Percentiles rank a stretch among this genome's conserved stretches.
Conservation (phyloP, 2,329 filamentous ascomycete species). For the Gyromitra esculenta region DNA sequence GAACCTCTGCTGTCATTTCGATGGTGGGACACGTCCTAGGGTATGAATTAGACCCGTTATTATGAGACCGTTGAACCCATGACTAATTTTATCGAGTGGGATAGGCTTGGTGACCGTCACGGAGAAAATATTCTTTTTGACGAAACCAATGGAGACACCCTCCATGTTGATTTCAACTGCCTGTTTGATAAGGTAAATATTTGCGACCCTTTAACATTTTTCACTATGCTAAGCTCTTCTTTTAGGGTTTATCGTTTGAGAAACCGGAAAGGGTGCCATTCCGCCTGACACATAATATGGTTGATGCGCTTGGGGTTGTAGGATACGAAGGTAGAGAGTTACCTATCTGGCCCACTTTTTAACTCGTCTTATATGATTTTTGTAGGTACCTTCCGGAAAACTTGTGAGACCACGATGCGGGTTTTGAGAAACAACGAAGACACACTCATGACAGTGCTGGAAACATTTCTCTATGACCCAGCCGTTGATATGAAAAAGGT, state of each 20-base stretch:
- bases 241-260: constrained; percentile 81
- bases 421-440: constrained; percentile 92
- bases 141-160: constrained; percentile 89
- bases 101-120: constrained; percentile 85
- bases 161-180: constrained; percentile 99
- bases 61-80: background rate
- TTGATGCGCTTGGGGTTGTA: constrained; percentile 94
- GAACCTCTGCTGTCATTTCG: constrained; percentile 98
- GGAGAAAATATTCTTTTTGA: constrained; percentile 97
- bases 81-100: constrained; percentile 24
- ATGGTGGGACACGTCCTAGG: constrained; percentile 96
- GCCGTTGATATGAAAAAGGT: constrained; percentile 82
- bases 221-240: constrained; percentile 23
- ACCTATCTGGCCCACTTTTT: background rate
- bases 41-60: constrained; percentile 56
- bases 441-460: constrained; percentile 94
- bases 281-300: constrained; percentile 97
- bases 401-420: constrained; percentile 85
- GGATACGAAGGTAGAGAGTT: constrained; percentile 76
- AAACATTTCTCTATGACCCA: constrained; percentile 96
- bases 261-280: constrained; percentile 96
- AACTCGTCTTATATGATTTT: background rate
- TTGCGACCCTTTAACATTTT: background rate
- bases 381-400: constrained; percentile 81
- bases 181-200: constrained; percentile 82